phyloP scores from a whole-genome alignment of 2,329 filamentous ascomycete species.

The Chrysoporthe austroafricana region DNA sequence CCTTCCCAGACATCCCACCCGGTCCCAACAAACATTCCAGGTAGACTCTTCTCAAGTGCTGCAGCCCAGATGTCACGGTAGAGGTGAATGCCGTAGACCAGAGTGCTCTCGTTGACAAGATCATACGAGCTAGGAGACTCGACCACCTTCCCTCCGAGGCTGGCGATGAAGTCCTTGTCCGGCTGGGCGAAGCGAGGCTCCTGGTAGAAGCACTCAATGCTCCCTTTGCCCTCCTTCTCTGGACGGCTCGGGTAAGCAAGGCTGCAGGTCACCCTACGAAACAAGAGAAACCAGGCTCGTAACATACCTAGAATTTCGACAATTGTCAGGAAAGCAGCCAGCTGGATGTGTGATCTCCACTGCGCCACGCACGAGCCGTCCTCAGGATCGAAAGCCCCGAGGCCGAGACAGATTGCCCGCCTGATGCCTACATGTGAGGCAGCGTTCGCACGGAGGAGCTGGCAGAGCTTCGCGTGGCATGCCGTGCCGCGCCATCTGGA shows the following conservation, averaged over 20 bases:
- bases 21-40: slow-evolving; percentile 63
- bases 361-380: slow-evolving; percentile 51
- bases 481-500: slow-evolving; percentile 33
- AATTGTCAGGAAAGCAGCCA: slow-evolving; percentile 55
- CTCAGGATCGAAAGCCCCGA: slow-evolving; percentile 58
- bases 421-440: slow-evolving; percentile 35
- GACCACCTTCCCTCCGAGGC: slow-evolving; percentile 57
- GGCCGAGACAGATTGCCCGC: slow-evolving; percentile 57
- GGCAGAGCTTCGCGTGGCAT: slow-evolving; percentile 39
- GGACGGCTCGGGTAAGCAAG: not conserved
- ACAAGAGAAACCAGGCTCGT: not conserved
- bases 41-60: slow-evolving; percentile 50
- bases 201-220: slow-evolving; percentile 55
- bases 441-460: slow-evolving; percentile 38
- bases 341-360: slow-evolving; percentile 54
- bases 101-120: slow-evolving; percentile 49
- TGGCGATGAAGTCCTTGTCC: slow-evolving; percentile 56
- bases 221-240: slow-evolving; percentile 33
- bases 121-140: slow-evolving; percentile 58
- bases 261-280: not conserved
- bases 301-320: slow-evolving; percentile 48
- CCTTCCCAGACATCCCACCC: slow-evolving; percentile 54
- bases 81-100: slow-evolving; percentile 68
- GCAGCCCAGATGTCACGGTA: slow-evolving; percentile 57
- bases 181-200: slow-evolving; percentile 55